A percentile compares a stretch with the other conserved stretches of the same genome.
Evolutionary conservation across 1,139 yeast species (phyloP).

Genomic region (Lizanozyma gosingica): DNA sequence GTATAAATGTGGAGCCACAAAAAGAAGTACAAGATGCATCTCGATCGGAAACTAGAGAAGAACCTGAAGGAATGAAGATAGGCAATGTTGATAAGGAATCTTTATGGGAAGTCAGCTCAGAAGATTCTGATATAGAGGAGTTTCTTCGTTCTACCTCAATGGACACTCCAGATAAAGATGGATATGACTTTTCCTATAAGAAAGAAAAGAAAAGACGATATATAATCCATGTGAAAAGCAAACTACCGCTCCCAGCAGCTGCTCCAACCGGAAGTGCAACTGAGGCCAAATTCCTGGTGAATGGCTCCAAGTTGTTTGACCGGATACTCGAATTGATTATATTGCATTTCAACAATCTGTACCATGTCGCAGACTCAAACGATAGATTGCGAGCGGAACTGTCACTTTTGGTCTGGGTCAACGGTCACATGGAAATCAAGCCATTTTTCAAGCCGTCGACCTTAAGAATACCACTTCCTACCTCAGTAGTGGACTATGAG

Average conservation of each 20-base stretch:
- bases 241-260: slow-evolving; percentile 13
- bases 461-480: slow-evolving; percentile 26
- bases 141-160: background rate
- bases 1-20: background rate
- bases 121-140: background rate
- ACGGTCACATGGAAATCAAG: slow-evolving; percentile 31
- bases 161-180: background rate
- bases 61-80: too few relatives aligned
- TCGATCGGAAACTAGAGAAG: too few relatives aligned
- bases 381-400: background rate
- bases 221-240: slow-evolving; percentile 21
- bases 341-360: slow-evolving; percentile 11
- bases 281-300: background rate
- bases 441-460: slow-evolving; percentile 35
- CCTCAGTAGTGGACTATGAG: slow-evolving; percentile 9
- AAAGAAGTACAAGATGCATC: too few relatives aligned
- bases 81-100: background rate
- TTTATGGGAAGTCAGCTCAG: background rate
- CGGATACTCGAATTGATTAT: slow-evolving; percentile 11
- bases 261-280: background rate
- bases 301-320: slow-evolving; percentile 7
- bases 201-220: slow-evolving; percentile 25
- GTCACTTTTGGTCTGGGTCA: slow-evolving; percentile 27
- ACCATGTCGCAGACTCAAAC: slow-evolving; percentile 8
- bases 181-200: slow-evolving; percentile 16